Conservation (phyloP, 148 eudicot genomes). For the Rhododendron kiyosumense region DNA sequence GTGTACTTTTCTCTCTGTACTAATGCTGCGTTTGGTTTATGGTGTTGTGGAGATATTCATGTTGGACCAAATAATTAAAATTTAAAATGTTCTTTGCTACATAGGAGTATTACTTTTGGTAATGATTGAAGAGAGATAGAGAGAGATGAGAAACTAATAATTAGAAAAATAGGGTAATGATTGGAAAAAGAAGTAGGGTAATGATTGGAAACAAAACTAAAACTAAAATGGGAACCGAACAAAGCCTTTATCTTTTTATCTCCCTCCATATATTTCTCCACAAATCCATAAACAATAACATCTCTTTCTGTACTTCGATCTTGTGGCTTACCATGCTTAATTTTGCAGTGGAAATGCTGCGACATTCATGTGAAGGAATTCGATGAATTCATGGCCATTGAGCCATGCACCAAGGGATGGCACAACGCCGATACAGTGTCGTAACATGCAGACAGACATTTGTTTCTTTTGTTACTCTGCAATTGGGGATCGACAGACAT, state of each 20-base stretch:
- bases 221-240: too few relatives aligned
- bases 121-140: too few relatives aligned
- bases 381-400: slow-evolving; percentile 91
- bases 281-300: not conserved
- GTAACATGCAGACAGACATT: slow-evolving; percentile 11
- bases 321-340: slow-evolving; percentile 9
- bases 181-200: too few relatives aligned
- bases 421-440: slow-evolving; percentile 70
- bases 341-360: slow-evolving; percentile 92
- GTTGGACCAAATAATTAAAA: not conserved
- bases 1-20: not conserved
- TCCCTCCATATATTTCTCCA: not conserved
- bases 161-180: too few relatives aligned
- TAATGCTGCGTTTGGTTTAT: not conserved
- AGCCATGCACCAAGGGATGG: slow-evolving; percentile 93
- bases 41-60: not conserved
- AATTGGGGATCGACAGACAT: not conserved
- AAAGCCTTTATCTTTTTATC: not conserved
- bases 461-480: not conserved
- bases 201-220: too few relatives aligned
- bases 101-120: not conserved
- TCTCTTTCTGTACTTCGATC: not conserved
- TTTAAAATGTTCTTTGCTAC: not conserved
- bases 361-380: slow-evolving; percentile 90
- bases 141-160: too few relatives aligned